Evolutionary conservation across 139 green algal species (phyloP), one percentile per base, ranked within the genome.

Genomic region (Zygnema cylindricum): DNA sequence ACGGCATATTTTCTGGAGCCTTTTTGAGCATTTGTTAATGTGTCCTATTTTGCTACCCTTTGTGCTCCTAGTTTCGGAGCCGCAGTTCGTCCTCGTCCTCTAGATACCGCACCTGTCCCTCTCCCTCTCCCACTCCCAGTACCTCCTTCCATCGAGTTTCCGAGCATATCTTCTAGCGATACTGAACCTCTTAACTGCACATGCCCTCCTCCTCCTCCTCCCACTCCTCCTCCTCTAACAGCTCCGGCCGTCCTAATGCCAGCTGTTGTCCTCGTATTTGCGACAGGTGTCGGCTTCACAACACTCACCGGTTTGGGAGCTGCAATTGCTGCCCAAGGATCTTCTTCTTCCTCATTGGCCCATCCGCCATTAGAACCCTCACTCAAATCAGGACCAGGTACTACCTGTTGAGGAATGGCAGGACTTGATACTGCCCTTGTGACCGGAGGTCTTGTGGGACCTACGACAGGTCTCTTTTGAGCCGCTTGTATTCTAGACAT

Each of bases 41-140:
- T 25, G 30, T 30, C 57, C 30, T 73, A 73, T 73, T 73, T 73
- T 30, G 57, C 57, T 73, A 73, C 30, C 35, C 73, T 35, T 40
- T 81, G 73, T 84, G 78, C 78, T 16, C 78, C 78, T 21, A 86
- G 78, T 63, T 86, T 86, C 78, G 84, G 82, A 69, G 78, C 54
- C 21, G 43, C 54, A 69, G 40, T 63, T 23, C 78, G 16, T 43
- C 78, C 78, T 23, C 78, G 16, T 32, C 78, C 78, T 32, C 78
- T 86, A 32, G 35, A 35, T 35, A 30, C 57, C 25, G 57, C 57
- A 30, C 30, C 30, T 25, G 30, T 30, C 25, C 57, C 30, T 35
- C 57, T 73, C 30, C n/a, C 25, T 25, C n/a, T 82, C 54, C 78
- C 42, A 32, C 78, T 86, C 32, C 78, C 78, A 42, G 78, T 82